Evolutionary conservation across 352 stramenopile species (phyloP), one percentile per base, ranked within the genome.

Genomic region (Phytopythium delawarense): DNA sequence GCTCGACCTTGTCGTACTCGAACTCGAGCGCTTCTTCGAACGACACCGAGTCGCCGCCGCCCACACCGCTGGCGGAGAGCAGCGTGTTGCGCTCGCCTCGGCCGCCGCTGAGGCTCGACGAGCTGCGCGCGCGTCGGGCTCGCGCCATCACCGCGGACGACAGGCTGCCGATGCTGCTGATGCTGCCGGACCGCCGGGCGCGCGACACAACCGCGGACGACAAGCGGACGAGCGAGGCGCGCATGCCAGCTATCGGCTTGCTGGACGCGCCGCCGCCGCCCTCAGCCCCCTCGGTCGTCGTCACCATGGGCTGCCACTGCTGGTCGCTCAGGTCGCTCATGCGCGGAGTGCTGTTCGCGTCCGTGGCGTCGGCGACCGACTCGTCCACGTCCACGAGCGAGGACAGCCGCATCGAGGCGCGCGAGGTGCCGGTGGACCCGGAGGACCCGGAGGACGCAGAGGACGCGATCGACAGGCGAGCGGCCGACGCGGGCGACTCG

Each of bases 1-100:
- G 61, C 62, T 98, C 84, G n/a, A 98, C 92, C 60, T 98, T 98
- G 51, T 74, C 69, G 67, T 86, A 91, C 71, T 97, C 85, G 48
- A 72, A 48, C 7, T 85, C 73, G 35, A 98, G 69, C n/a, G 87
- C 65, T 44, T 92, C 78, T 51, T 94, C 88, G 70, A 98, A 98
- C 50, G 77, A 59, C 35, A 59, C 53, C 1, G 53, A 20, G 20
- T 59, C 53, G 25, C 39, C n/a, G 7, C 35, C 21, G 32, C 35
- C 53, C 16, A 28, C 25, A 7, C 53, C 34, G n/a, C 53, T 37
- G n/a, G 53, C 16, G 4, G 53, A 49, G 9, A 49, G 35, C 53
- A 59, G 53, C 53, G 53, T 18, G 53, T 49, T 45, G 30, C 53
- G 53, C 11, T 59, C 53, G 7, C 53, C 53, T 0, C 53, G 53